These are phyloP conservation scores for Kluyveromyces marxianus DNA, from an alignment of 1,139 yeast species.

Conservation along the genomic window DNA sequence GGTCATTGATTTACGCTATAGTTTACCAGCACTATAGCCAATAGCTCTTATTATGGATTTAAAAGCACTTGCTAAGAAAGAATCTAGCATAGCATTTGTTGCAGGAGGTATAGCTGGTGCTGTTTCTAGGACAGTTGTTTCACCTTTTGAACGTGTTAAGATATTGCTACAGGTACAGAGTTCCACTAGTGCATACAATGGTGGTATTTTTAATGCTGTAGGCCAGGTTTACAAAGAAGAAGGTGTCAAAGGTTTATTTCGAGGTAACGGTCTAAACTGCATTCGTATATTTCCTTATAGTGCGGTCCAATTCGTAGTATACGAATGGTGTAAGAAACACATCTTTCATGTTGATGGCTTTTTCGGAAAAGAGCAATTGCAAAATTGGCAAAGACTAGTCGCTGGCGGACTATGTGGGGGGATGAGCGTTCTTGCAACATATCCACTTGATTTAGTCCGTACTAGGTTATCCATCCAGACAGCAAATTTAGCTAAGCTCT, in stretches of 20 bases:
- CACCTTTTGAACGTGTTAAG: slow-evolving; percentile 93
- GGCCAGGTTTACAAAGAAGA: slow-evolving; percentile 78
- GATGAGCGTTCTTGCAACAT: slow-evolving; percentile 73
- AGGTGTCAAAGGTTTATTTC: slow-evolving; percentile 78
- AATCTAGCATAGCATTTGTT: slow-evolving; percentile 55
- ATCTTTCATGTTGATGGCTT: slow-evolving; percentile 35
- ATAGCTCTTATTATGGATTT: not conserved
- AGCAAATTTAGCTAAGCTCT: slow-evolving; percentile 54
- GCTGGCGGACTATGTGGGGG: slow-evolving; percentile 84
- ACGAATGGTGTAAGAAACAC: slow-evolving; percentile 57
- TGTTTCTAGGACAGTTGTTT: slow-evolving; percentile 82
- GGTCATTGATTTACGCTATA: too few relatives aligned
- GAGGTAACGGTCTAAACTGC: slow-evolving; percentile 90
- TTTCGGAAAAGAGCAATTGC: slow-evolving; percentile 33
- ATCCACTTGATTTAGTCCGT: slow-evolving; percentile 85
- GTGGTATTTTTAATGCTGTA: slow-evolving; percentile 72
- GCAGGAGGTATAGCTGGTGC: slow-evolving; percentile 90
- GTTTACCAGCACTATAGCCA: too few relatives aligned
- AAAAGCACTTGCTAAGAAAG: slow-evolving; percentile 37
- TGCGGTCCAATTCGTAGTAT: slow-evolving; percentile 89
- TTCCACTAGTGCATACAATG: slow-evolving; percentile 44
- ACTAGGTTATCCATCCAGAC: slow-evolving; percentile 88
- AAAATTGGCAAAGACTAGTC: slow-evolving; percentile 49
- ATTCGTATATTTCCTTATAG: slow-evolving; percentile 86
- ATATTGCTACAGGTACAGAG: slow-evolving; percentile 87